phyloP scores from a whole-genome alignment of 2,329 filamentous ascomycete genomes.

The Dactylonectria macrodidyma region DNA sequence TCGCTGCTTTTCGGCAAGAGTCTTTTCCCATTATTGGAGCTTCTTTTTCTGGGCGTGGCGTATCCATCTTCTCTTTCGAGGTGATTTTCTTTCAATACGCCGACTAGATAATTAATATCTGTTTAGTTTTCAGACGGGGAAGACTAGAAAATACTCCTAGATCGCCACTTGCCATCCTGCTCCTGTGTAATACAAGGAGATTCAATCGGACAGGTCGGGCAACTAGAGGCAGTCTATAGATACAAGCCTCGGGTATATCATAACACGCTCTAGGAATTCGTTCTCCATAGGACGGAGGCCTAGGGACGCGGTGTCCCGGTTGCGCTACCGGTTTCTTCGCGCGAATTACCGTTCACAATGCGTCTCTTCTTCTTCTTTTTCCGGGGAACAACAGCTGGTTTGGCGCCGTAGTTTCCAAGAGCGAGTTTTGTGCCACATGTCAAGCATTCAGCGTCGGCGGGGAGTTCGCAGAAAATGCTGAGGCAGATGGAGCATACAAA shows the following conservation, averaged over 20 bases:
- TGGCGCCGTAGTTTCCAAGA: conserved; percentile 82
- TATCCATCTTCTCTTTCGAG: conserved; percentile 8
- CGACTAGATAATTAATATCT: background rate
- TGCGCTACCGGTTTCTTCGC: conserved; percentile 72
- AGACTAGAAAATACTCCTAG: background rate
- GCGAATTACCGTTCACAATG: conserved; percentile 64
- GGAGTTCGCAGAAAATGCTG: conserved; percentile 87
- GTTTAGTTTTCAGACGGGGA: background rate
- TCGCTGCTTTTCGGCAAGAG: conserved; percentile 1
- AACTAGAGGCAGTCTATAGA: background rate
- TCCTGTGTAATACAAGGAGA: background rate
- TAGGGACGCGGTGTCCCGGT: conserved; percentile 70
- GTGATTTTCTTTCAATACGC: background rate
- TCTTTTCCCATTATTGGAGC: background rate
- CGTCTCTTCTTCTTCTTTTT: conserved; percentile 86
- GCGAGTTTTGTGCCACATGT: conserved; percentile 86
- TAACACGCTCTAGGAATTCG: background rate
- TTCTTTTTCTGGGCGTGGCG: background rate
- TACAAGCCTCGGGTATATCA: background rate
- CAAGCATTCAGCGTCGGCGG: conserved; percentile 77
- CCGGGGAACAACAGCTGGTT: conserved; percentile 80
- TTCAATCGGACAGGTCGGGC: background rate
- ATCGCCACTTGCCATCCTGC: background rate
- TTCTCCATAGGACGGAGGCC: conserved; percentile 9
- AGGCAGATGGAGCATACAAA: conserved; percentile 98